Evolutionary conservation across 352 stramenopile genomes (phyloP), one percentile per base, ranked within the genome.

Genomic region (Phytophthora uliginosa): DNA sequence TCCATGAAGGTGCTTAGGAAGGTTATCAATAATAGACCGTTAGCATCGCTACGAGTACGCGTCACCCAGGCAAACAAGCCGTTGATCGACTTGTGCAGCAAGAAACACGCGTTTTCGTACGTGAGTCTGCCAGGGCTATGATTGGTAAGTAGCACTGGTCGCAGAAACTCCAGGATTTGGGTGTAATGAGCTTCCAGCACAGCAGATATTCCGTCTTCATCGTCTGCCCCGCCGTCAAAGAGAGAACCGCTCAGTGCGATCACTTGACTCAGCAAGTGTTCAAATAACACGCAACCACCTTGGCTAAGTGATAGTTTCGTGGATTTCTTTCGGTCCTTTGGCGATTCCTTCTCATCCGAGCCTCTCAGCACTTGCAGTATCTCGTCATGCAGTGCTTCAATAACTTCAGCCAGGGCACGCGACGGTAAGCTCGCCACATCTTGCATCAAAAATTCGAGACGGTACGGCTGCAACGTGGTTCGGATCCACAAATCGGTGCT

Each of bases 261-360:
- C 34, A 81, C 72, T 53, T 79, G 81, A 20, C 71, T 81, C 20
- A 94, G 56, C 3, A 94, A 56, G 59, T 93, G 85, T 61, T 92
- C 87, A 50, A 92, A 89, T 0, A 94, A 47, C 24, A 94, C 87
- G 51, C 85, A 92, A 2, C 85, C 85, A 61, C 80, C 82, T 67
- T 84, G 84, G 40, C 76, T 89, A 9, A 91, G 70, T 3, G 52
- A 42, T 66, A 73, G 26, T 51, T 71, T 78, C 9, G 53, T 59
- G 13, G 45, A 42, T 8, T 67, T 69, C 56, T 79, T 84, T 26
- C 62, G 60, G n/a, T 74, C 59, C 53, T 72, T 72, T 40, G 62
- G 57, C 2, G 59, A 34, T 2, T 66, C 59, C 2, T 75, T 65
- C 51, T 73, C 53, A 22, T 82, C 71, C 4, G 56, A 20, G 33